Evolutionary conservation across 2,329 filamentous ascomycete genomes (phyloP).

Genomic region (Fusarium sambucinum): DNA sequence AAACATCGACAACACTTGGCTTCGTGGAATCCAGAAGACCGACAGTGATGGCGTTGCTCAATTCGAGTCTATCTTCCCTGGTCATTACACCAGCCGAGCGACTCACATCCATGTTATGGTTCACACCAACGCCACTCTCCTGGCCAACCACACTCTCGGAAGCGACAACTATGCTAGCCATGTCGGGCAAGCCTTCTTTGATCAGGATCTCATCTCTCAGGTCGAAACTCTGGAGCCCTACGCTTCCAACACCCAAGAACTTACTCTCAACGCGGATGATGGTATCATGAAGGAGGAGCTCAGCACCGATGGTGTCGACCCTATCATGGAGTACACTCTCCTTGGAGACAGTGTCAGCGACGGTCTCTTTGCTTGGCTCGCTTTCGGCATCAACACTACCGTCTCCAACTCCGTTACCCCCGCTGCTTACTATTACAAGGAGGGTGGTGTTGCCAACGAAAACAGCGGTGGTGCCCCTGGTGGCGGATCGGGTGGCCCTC

Average conservation of each 20-base stretch:
- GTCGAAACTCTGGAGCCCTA: slow-evolving; percentile 65
- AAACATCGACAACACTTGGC: slow-evolving; percentile 53
- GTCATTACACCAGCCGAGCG: slow-evolving; percentile 59
- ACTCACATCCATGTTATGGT: slow-evolving; percentile 60
- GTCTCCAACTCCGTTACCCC: slow-evolving; percentile 35
- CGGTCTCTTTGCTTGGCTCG: slow-evolving; percentile 68
- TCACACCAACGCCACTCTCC: slow-evolving; percentile 2
- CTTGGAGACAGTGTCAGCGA: slow-evolving; percentile 65
- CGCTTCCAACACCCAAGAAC: slow-evolving; percentile 57
- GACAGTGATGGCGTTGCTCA: slow-evolving; percentile 58
- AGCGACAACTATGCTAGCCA: slow-evolving; percentile 4
- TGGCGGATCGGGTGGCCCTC: slow-evolving; percentile 24
- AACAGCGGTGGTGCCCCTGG: slow-evolving; percentile 27
- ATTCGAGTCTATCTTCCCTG: slow-evolving; percentile 59
- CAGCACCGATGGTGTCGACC: slow-evolving; percentile 64
- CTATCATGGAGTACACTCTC: slow-evolving; percentile 68
- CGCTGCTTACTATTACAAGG: slow-evolving; percentile 38
- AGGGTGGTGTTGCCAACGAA: slow-evolving; percentile 42
- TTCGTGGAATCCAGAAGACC: slow-evolving; percentile 45
- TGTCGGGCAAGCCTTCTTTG: slow-evolving; percentile 43
- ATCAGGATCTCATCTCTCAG: slow-evolving; percentile 65
- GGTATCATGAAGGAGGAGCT: slow-evolving; percentile 59
- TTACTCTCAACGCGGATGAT: slow-evolving; percentile 67
- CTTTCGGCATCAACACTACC: slow-evolving; percentile 61
- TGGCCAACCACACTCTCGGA: slow-evolving; percentile 1